Conservation (phyloP, 495 filamentous ascomycete genomes). For the Pseudevernia furfuracea region DNA sequence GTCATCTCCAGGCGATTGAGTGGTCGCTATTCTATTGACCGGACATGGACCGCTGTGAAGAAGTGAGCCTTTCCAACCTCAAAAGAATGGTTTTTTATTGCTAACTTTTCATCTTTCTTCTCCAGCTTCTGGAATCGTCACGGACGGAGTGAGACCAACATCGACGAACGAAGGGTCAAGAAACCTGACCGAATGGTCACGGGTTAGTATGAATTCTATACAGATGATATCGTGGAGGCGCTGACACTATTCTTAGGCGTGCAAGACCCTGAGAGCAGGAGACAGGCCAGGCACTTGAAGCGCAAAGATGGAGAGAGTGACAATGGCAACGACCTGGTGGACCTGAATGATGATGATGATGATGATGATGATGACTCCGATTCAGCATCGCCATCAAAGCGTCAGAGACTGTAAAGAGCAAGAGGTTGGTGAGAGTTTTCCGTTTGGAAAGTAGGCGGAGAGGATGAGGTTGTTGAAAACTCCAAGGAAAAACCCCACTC, state of each 20-base stretch:
- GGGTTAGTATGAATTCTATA: neutral
- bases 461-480: too few species aligned
- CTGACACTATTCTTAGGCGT: neutral
- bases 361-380: neutral
- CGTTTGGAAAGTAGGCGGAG: too few species aligned
- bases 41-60: slow-evolving; percentile 1
- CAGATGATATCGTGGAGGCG: neutral
- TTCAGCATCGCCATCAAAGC: neutral
- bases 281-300: neutral
- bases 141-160: neutral
- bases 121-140: slow-evolving; percentile 1
- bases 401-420: neutral
- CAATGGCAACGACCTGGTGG: neutral
- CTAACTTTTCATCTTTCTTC: neutral
- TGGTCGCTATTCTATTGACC: neutral
- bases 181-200: slow-evolving; percentile 4
- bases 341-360: neutral
- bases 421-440: neutral
- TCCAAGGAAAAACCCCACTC: too few species aligned
- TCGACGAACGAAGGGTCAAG: slow-evolving; percentile 3
- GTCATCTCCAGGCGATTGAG: neutral
- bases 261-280: neutral
- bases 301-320: neutral
- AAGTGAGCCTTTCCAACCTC: neutral
- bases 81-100: too few species aligned